Evolutionary conservation across 768 basidiomycete genomes (phyloP), one percentile per base, ranked within the genome.

Genomic region (Cystobasidium tubakii): DNA sequence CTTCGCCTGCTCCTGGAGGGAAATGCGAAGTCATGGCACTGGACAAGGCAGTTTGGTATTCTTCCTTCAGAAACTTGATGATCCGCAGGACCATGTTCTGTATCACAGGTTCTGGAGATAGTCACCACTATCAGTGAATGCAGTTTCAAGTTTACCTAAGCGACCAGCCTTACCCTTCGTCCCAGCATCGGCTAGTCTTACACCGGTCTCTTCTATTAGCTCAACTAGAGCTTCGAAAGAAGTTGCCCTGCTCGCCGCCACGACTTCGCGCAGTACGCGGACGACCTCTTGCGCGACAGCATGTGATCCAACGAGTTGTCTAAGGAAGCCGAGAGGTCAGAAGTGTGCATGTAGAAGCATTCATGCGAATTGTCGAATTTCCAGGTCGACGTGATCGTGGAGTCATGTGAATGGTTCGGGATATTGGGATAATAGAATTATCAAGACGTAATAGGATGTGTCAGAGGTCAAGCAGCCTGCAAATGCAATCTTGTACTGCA

Each of bases 81-180:
- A 97, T 88, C 79, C 92, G 92, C 44, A 93, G 87, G 46, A 94
- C 89, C 25, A 94, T 94, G 80, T 98, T 98, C 27, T 92, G 92
- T 42, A 96, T 89, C 55, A 92, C 90, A 79, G 94, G 89, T 80
- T 99, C 96, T 97, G 82, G 67, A 9, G 1, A 29, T 1, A 15
- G 29, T 19, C 23, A 25, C 10, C 7, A 1, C 15, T 50, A 17
- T 42, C 42, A 17, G 27, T 15, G 19, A 6, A 39, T 39, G 15
- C 6, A 15, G 39, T 15, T 39, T 39, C 6, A 15, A 34, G 21
- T 21, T 10, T 27, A 55, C 27, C 21, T 62, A 54, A 4, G 10
- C 4, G 7, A 50, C 4, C 15, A n/a, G 21, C 15, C 54, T 69
- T 73, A 93, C 95, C 95, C 87, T 95, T 96, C 15, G 94, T 92